Base-by-base conservation (phyloP, 495 filamentous ascomycete genomes). In the Aspergillus indologenus region DNA sequence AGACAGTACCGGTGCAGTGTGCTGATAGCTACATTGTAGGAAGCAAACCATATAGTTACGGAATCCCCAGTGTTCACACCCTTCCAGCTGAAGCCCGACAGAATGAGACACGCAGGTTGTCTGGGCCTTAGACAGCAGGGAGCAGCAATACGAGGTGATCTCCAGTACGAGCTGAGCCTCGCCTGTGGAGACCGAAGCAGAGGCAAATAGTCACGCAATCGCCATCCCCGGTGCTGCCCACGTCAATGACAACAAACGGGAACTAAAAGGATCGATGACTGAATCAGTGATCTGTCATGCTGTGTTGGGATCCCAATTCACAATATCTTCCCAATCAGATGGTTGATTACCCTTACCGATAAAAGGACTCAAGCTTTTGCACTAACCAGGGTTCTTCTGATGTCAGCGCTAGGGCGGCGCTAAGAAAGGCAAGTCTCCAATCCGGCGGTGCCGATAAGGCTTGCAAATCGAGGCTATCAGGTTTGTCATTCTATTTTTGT, bases 61-160 rank as follows among this genome's bases (percentile, higher is more conserved):
- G 26, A 29, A 29, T 29, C 26, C 3, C 9, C 9, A 3, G 26
- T n/a, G 26, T 29, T 9, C 4, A 29, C 9, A 9, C 26, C 26
- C 12, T 2, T 15, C 34, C 14, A n/a, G 15, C 23, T 24, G 48
- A 51, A 51, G 48, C 48, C 48, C 48, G 31, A 51, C 26, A 17
- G 14, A 5, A 17, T 26, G 23, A 51, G 24, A 18, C 48, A 31
- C 24, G 23, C 48, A 51, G 22, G 15, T 40, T 51, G 48, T 31
- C 48, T 18, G 19, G 15, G 18, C 48, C 48, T 8, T 17, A 5
- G 5, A 17, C 18, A 23, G 20, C 18, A 21, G 5, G 17, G 8
- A 26, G 17, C 21, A 5, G 48, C 24, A 26, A 51, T 51, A 51
- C 48, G 48, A 51, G 48, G 23, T 51, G 48, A 31, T 51, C 48